phyloP scores from a whole-genome alignment of 106 monocot species.

The Alisma plantagoaquatica region DNA sequence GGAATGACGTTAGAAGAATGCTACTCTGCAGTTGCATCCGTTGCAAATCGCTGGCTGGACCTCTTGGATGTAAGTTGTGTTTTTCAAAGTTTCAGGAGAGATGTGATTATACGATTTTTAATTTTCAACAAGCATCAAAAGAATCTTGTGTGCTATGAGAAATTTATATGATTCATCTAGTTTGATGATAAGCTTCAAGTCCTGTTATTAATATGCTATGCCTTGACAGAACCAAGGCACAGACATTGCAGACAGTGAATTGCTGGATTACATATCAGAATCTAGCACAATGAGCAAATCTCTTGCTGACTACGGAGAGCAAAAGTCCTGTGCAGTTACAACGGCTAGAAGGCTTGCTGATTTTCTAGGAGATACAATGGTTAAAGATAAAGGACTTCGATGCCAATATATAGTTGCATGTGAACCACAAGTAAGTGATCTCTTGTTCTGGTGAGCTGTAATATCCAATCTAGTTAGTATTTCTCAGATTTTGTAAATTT shows the following conservation, averaged over 20 bases:
- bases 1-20: conserved; percentile 90
- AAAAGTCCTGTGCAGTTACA: conserved; percentile 96
- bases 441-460: no score
- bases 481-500: no score
- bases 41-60: conserved; percentile 94
- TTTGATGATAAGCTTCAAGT: background rate
- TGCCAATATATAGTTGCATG: conserved; percentile 92
- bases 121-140: no score
- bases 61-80: conserved; percentile 79
- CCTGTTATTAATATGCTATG: conserved; percentile 14
- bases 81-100: background rate
- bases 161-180: no score
- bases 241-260: conserved; percentile 88
- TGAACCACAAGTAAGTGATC: conserved; percentile 80
- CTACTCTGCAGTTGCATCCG: conserved; percentile 89
- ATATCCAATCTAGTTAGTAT: no score
- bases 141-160: no score
- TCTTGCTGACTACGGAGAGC: conserved; percentile 80
- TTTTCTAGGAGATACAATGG: conserved; percentile 96
- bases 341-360: conserved; percentile 91
- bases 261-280: conserved; percentile 97
- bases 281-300: conserved; percentile 99
- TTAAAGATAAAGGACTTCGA: conserved; percentile 86
- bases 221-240: conserved; percentile 97
- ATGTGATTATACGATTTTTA: background rate